Evolutionary conservation across 129 eudicot genomes (phyloP).

Genomic region (Centrapalus pauciflorus): DNA sequence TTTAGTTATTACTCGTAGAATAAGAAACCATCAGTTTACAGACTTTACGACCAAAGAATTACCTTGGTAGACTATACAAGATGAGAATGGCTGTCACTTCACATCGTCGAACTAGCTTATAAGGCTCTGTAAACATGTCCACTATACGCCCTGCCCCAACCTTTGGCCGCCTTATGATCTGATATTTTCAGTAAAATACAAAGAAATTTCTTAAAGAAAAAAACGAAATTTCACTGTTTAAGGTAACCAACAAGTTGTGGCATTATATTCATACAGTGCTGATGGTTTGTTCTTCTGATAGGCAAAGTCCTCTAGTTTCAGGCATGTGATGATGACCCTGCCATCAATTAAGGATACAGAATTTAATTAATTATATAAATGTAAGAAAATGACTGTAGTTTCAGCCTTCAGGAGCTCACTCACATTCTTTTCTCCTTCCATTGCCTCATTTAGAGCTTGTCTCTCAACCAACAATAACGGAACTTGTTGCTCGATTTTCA

Average conservation of each 20-base stretch:
- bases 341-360: conserved; percentile 3
- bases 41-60: neutral
- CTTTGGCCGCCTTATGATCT: conserved; percentile 22
- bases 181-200: neutral
- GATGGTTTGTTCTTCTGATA: conserved; percentile 35
- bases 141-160: conserved; percentile 68
- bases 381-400: neutral
- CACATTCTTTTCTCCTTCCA: conserved; percentile 35
- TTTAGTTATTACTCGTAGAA: neutral
- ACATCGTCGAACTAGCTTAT: conserved; percentile 26
- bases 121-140: conserved; percentile 88
- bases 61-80: conserved; percentile 36
- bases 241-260: conserved; percentile 4
- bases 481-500: conserved; percentile 41
- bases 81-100: conserved; percentile 36
- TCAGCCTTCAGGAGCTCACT: neutral
- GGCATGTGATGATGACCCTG: conserved; percentile 35
- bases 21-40: neutral
- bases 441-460: conserved; percentile 40
- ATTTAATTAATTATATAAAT: no score
- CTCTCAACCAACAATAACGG: conserved; percentile 38
- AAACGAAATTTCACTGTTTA: neutral
- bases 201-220: neutral
- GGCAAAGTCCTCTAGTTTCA: conserved; percentile 34
- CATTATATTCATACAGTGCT: conserved; percentile 24